Evolutionary conservation across 257 asterid genomes (phyloP), one percentile per base, ranked within the genome.

Genomic region (Nicotiana tabacum): DNA sequence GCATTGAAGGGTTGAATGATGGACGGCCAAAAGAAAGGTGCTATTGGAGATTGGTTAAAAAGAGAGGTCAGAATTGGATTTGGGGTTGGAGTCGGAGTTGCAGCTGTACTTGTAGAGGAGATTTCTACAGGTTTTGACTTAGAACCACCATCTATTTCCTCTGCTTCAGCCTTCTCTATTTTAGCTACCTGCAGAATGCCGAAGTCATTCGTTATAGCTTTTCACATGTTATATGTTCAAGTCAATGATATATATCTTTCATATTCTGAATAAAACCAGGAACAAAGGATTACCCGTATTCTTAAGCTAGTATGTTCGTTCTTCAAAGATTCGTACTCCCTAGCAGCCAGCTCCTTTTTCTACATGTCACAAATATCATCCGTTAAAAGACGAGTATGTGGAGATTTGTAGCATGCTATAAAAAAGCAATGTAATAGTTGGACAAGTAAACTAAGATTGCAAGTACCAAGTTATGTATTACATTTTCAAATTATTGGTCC

Each of bases 281-380:
- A 12, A 62, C 0, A 13, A 21, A 24, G 29, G 0, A 67, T 0
- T 61, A 95, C 97, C 90, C 77, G 87, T 68, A 62, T 82, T 83
- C 83, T 90, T 82, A 92, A 91, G 66, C 81, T 80, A 66, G 76
- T 83, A 56, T 92, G 91, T 80, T 81, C 61, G 30, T 17, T 84
- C 83, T 84, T 92, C 90, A 92, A 37, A 32, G 86, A 80, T 81
- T 84, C 81, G 60, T 83, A 86, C 86, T 85, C 87, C 68, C 80
- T 80, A 77, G 84, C 48, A 7, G 90, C 94, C 80, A 90, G 82
- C 91, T 90, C 94, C 92, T 85, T 91, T 74, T 83, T 83, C 99
- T 95, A 82, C 81, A 78, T 84, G 82, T 77, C 80, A 70, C 48
- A 83, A 27, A 51, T 3, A 76, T 51, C 80, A 51, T 76, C 16